Percentiles rank a stretch among this genome's conserved stretches.
Conservation (phyloP, 1,139 yeast species). For the Scheffersomyces insectosa region DNA sequence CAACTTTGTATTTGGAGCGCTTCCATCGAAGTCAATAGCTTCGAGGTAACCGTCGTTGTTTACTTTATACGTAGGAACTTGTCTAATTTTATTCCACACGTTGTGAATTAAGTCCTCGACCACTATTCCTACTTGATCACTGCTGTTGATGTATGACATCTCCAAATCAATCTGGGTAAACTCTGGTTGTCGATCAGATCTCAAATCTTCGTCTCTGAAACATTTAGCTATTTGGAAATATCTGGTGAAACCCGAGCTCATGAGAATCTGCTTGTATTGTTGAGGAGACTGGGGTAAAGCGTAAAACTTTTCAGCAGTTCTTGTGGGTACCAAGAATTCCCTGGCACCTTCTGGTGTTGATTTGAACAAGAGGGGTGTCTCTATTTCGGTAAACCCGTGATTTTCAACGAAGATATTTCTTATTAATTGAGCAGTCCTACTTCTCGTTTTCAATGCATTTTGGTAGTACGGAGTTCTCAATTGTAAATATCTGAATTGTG, state of each 20-base stretch:
- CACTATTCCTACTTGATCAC: conserved; percentile 63
- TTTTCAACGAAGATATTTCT: conserved; percentile 48
- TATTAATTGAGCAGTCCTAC: conserved; percentile 57
- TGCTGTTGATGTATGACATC: conserved; percentile 76
- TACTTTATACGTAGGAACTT: conserved; percentile 36
- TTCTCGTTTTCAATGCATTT: conserved; percentile 57
- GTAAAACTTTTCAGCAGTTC: conserved; percentile 63
- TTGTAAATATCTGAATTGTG: conserved; percentile 79
- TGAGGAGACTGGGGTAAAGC: conserved; percentile 98
- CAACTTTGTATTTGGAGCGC: conserved; percentile 10
- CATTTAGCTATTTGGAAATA: conserved; percentile 93
- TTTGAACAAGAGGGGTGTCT: conserved; percentile 89
- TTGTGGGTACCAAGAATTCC: conserved; percentile 91
- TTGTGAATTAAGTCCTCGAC: conserved; percentile 58
- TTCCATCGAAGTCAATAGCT: conserved; percentile 15
- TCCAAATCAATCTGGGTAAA: conserved; percentile 95
- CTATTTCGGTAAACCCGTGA: conserved; percentile 74
- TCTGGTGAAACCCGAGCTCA: conserved; percentile 88
- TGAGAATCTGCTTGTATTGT: conserved; percentile 89
- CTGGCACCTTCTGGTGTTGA: conserved; percentile 98
- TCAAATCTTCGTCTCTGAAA: conserved; percentile 91
- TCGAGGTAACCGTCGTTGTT: conserved; percentile 26
- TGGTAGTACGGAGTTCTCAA: conserved; percentile 66
- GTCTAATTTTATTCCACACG: conserved; percentile 57
- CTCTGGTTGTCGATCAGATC: conserved; percentile 96